Base-by-base conservation (phyloP, 1,284 basidiomycete genomes). In the Naganishia sp. region DNA sequence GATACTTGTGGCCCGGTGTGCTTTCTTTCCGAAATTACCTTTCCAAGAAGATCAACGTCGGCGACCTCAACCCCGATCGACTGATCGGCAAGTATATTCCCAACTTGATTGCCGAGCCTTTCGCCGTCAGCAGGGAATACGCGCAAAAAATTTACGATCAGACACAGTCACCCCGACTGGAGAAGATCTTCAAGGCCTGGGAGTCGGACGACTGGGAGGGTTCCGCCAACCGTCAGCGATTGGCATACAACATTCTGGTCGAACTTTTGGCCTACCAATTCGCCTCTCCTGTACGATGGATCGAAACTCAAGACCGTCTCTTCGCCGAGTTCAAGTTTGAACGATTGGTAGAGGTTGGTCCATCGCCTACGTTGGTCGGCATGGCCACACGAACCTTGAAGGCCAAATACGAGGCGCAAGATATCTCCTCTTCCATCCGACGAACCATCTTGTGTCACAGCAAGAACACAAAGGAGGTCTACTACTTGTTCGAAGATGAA, bases 1-100 rank as follows among this genome's bases (percentile, higher is more conserved):
- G 92, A 72, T 98, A 98, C 82, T 86, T 99, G 53, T 94, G 95
- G 96, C 93, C 94, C 39, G 96, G 95, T 78, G 96, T 99, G 57
- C 87, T 98, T 87, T 93, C 79, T 39, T 76, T 72, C 70, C 70
- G 69, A 71, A 68, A 78, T 91, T 94, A 98, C 80, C 84, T 99
- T 23, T 95, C 94, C 57, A 98, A 98, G 87, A 97, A 98, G 83
- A 93, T 99, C 80, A 92, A 96, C 75, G 85, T 92, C 2, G 85
- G 86, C 43, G 87, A 93, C 72, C 85, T 95, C 75, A 91, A 95
- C 80, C 93, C 91, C 56, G 93, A 96, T 79, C 89, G 92, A 81
- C 85, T 97, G 64, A 83, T 95, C 66, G 90, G 89, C 71, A 93
- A 92, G 80, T 99, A 99, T 81, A 95, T 99, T 63, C 96, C 95